A percentile compares a stretch with the other conserved stretches of the same genome.
These are phyloP conservation scores for Kondoa subrosea DNA, from an alignment of 768 basidiomycete genomes.

Conservation along the genomic window DNA sequence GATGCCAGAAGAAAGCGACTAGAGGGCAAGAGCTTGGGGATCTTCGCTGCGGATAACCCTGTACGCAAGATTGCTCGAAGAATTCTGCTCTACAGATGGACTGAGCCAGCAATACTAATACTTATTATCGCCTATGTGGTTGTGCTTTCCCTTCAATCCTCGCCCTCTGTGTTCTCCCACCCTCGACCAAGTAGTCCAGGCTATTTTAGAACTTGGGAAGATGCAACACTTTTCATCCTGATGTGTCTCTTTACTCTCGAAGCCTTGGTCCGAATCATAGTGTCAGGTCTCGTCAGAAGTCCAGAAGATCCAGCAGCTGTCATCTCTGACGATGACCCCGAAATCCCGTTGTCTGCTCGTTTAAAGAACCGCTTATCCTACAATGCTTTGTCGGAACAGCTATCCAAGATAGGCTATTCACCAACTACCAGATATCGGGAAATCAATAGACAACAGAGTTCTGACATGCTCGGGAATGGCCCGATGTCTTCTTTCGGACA, in stretches of 20 bases:
- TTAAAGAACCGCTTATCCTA: constrained; percentile 1
- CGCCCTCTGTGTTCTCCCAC: constrained; percentile 39
- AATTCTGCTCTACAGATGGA: constrained; percentile 54
- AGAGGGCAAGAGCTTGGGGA: constrained; percentile 60
- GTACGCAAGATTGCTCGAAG: constrained; percentile 49
- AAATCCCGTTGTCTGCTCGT: constrained; percentile 2
- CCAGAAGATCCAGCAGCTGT: constrained; percentile 25
- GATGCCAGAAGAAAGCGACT: constrained; percentile 30
- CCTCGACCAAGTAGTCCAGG: constrained; percentile 36
- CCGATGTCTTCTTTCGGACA: background rate
- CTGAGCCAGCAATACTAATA: constrained; percentile 66
- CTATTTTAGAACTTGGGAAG: constrained; percentile 81
- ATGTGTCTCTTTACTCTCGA: constrained; percentile 79
- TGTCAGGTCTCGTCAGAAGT: constrained; percentile 70
- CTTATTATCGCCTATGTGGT: constrained; percentile 71
- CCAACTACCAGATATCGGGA: background rate
- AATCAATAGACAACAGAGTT: background rate
- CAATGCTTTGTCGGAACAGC: background rate
- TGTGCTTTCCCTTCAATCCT: constrained; percentile 63
- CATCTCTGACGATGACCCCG: background rate
- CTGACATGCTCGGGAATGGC: background rate
- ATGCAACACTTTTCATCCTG: constrained; percentile 62
- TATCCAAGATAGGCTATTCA: background rate
- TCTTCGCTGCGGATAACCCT: constrained; percentile 52
- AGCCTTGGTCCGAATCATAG: constrained; percentile 68